Evolutionary conservation across 1,284 basidiomycete genomes (phyloP), one percentile per base, ranked within the genome.

Genomic region (Xanthoconium separans): DNA sequence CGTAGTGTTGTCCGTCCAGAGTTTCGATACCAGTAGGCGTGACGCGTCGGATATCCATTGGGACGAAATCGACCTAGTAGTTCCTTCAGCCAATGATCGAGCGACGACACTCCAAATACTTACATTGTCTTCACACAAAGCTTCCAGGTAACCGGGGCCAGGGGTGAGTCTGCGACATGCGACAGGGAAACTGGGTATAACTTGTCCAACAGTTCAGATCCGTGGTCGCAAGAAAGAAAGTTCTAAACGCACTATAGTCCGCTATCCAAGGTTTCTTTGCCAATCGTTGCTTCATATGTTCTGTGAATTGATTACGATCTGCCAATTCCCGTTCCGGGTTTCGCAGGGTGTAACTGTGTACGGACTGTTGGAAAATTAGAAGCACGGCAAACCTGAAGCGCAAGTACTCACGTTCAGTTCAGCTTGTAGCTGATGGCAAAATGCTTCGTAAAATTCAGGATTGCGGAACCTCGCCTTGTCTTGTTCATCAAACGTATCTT

Each of bases 101-200:
- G 4, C 10, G n/a, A n/a, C 4, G 1, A 33, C 29, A 4, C 6
- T 31, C 5, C 3, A 37, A 29, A 24, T 8, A 60, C 72, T 43
- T 51, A 83, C 83, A 61, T 86, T 85, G 50, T 81, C 78, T 64
- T 79, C 73, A 57, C 79, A 80, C 9, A 87, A 65, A 0, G 85
- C 80, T 61, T 85, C 83, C 24, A 87, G 73, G 63, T 84, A 87
- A 3, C 84, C 83, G 31, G 83, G 83, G 0, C 83, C 85, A 3
- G 85, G 84, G 0, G 85, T 87, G 40, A 85, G 66, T 39, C 85
- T 74, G 33, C 82, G 74, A 64, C 83, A 86, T 10, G 72, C 75
- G 13, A 84, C 78, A 5, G 78, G 71, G 60, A 85, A 86, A 46
- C 77, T 75, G 3, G 84, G 84, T 20, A 85, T 73, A 11, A 85